Base-by-base conservation (phyloP, 805 yeast species). In the Spathaspora girioi region DNA sequence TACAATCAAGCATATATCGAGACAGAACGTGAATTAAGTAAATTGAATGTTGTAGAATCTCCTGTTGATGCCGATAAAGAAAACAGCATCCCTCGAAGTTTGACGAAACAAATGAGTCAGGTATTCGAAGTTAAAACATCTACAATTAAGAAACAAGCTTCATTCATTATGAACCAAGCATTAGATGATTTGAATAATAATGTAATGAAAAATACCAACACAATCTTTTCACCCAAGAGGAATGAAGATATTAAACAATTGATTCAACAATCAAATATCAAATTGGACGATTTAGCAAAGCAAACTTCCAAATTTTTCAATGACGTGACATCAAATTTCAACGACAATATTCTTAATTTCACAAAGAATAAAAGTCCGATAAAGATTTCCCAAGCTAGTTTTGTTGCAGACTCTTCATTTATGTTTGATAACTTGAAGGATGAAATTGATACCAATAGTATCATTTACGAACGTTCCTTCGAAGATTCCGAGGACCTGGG, bases 241-340 rank as follows among this genome's bases (percentile, higher is more conserved):
- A 38, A 23, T 18, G 45, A 40, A 14, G 49, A 47, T 26, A 23
- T 47, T 23, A 35, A 47, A n/a, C n/a, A 27, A 8, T 47, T 41
- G 43, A 40, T 23, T 19, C 48, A 29, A 38, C 43, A 7, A 15
- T 38, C 49, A 44, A 48, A 50, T 50, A 47, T 49, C 26, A 66
- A 63, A 40, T 45, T 64, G 20, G 67, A 65, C 31, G 61, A 56
- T 11, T 50, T 68, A 29, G 54, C 69, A 9, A 52, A 57, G 15
- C 65, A 60, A 47, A 66, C 71, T 17, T 45, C 52, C 12, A 59
- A 57, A 17, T 56, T 67, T 26, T 67, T 69, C 47, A 62, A 56
- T 23, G 64, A 56, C 7, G 55, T 69, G 14, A 41, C 47, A 17
- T n/a, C 20, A 17, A 48, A 48, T 32, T 43, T 35, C 46, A 50